Evolutionary conservation across 129 eudicot genomes (phyloP).

Genomic region (Centaurea solstitialis): DNA sequence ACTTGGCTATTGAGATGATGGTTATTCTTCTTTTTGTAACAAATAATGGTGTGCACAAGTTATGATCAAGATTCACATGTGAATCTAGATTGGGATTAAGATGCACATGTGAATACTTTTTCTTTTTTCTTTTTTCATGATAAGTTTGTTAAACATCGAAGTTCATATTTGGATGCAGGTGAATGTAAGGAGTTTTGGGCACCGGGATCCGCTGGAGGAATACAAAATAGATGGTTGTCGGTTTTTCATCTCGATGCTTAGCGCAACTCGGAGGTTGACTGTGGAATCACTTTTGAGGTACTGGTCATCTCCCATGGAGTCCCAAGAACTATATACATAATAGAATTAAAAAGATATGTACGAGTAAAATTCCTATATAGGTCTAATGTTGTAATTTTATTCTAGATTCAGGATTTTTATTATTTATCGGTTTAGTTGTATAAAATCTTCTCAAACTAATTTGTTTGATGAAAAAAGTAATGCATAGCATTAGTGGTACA

Average conservation of each 20-base stretch:
- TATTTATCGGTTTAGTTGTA: too few relatives aligned
- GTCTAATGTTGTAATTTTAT: slow-evolving; percentile 4
- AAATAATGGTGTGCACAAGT: neutral
- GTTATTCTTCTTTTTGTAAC: neutral
- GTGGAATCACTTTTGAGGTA: slow-evolving; percentile 79
- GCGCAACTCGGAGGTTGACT: slow-evolving; percentile 77
- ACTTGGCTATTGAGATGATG: neutral
- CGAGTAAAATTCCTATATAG: slow-evolving; percentile 18
- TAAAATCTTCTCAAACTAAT: too few relatives aligned
- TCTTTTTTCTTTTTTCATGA: neutral
- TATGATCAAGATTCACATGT: neutral
- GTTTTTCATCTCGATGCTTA: slow-evolving; percentile 94
- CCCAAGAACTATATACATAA: slow-evolving; percentile 49
- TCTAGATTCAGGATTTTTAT: slow-evolving; percentile 1
- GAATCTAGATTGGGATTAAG: neutral
- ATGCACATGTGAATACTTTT: neutral
- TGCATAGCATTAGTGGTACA: too few relatives aligned
- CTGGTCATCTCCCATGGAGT: slow-evolving; percentile 90
- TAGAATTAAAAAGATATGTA: neutral
- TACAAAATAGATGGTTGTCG: slow-evolving; percentile 98
- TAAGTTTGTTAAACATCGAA: neutral
- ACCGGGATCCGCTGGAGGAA: slow-evolving; percentile 93
- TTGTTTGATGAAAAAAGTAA: too few relatives aligned
- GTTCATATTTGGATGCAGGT: slow-evolving; percentile 46
- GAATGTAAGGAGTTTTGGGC: slow-evolving; percentile 95